phyloP scores from a whole-genome alignment of 768 basidiomycete genomes.

The Leccinum rimulosum region DNA sequence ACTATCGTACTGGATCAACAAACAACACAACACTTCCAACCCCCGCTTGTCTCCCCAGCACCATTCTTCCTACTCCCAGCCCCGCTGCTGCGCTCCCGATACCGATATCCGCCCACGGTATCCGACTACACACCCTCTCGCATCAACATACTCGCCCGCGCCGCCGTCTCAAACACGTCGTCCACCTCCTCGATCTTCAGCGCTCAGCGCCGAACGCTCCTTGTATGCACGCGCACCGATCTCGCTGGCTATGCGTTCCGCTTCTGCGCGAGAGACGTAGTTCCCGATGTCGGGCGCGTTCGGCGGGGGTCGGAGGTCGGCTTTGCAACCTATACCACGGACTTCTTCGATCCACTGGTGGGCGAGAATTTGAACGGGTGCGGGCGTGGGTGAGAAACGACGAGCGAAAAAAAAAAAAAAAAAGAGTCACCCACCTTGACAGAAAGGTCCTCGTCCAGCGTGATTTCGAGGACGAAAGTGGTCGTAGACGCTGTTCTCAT shows the following conservation, averaged over 20 bases:
- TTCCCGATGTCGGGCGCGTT: constrained; percentile 45
- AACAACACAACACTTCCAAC: constrained; percentile 63
- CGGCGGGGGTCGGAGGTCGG: constrained; percentile 75
- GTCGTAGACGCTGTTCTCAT: constrained; percentile 71
- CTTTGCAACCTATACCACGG: constrained; percentile 94
- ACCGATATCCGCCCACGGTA: constrained; percentile 49
- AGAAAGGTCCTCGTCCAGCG: constrained; percentile 95
- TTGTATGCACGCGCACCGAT: constrained; percentile 95
- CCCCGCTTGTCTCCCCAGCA: constrained; percentile 37
- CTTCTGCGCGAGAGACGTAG: constrained; percentile 76
- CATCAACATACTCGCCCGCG: constrained; percentile 94
- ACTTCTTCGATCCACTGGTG: constrained; percentile 97
- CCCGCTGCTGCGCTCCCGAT: constrained; percentile 40
- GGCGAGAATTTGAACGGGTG: background rate
- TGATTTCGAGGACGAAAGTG: constrained; percentile 96
- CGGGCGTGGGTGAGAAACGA: background rate
- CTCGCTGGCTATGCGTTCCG: constrained; percentile 72
- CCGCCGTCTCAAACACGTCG: constrained; percentile 96
- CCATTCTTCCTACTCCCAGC: background rate
- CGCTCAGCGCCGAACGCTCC: constrained; percentile 89
- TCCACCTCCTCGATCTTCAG: constrained; percentile 93
- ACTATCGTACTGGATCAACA: constrained; percentile 39
- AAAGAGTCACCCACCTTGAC: constrained; percentile 61
- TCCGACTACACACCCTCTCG: constrained; percentile 70
- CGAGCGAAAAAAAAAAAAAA: background rate